Evolutionary conservation across 2,329 filamentous ascomycete genomes (phyloP).

Genomic region (Hyphodiscus sp.): DNA sequence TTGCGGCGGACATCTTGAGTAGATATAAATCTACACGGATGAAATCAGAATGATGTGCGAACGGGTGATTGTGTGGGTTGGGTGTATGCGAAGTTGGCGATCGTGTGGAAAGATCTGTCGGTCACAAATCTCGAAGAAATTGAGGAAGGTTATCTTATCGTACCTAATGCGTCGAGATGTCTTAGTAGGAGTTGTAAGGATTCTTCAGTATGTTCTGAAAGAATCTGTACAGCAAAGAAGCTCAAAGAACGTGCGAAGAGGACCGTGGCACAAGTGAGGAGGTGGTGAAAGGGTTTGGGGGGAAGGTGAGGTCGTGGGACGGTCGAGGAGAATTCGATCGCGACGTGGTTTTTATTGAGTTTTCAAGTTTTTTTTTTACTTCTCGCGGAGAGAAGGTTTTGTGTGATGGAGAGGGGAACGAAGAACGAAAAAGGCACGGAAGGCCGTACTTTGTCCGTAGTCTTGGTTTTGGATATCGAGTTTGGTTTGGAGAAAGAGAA

Average conservation of each 20-base stretch:
- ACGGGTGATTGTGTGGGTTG: neutral
- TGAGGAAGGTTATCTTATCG: constrained; percentile 6
- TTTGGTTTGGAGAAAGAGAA: constrained; percentile 14
- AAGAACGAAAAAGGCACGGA: constrained; percentile 32
- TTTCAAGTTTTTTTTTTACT: constrained; percentile 36
- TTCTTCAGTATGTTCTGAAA: constrained; percentile 11
- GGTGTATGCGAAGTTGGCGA: constrained; percentile 2
- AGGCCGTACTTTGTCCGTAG: constrained; percentile 29
- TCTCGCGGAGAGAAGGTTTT: constrained; percentile 28
- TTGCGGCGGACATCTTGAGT: constrained; percentile 52
- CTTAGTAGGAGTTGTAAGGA: constrained; percentile 14
- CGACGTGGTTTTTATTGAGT: constrained; percentile 28
- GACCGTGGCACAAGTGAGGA: constrained; percentile 13
- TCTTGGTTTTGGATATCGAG: constrained; percentile 17
- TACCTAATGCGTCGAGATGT: constrained; percentile 22
- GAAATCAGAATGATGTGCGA: constrained; percentile 9
- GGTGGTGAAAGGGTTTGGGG: constrained; percentile 9
- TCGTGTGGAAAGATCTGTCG: neutral
- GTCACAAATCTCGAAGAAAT: no score
- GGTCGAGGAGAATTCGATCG: constrained; percentile 23
- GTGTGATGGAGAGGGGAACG: constrained; percentile 27
- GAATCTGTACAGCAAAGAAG: constrained; percentile 18
- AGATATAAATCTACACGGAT: constrained; percentile 17
- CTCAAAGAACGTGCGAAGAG: constrained; percentile 18
- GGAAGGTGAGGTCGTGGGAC: constrained; percentile 19